These are phyloP conservation scores for Colletotrichum somersetense DNA, from an alignment of 2,329 filamentous ascomycete genomes.

Conservation along the genomic window DNA sequence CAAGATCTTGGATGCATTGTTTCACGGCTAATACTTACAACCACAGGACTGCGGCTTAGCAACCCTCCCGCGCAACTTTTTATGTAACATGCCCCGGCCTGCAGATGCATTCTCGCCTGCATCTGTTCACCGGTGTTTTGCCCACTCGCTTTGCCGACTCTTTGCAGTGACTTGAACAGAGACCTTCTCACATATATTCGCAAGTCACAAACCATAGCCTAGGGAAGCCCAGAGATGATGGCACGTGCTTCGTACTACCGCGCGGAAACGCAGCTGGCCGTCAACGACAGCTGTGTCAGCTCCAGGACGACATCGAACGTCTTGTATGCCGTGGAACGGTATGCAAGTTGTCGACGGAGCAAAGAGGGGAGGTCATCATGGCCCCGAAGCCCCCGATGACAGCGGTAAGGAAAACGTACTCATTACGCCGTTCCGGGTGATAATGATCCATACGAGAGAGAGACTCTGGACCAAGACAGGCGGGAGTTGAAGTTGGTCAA, in stretches of 20 bases:
- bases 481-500: not conserved
- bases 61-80: slow-evolving; percentile 19
- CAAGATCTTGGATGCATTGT: not conserved
- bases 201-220: slow-evolving; percentile 2
- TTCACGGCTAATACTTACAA: slow-evolving; percentile 15
- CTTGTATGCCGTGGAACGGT: not conserved
- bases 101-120: slow-evolving; percentile 25
- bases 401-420: slow-evolving; percentile 5
- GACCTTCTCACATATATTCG: not conserved
- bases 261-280: slow-evolving; percentile 12
- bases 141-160: not conserved
- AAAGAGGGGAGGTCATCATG: not conserved
- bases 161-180: not conserved
- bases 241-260: slow-evolving; percentile 2
- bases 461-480: slow-evolving; percentile 13
- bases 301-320: not conserved
- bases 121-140: slow-evolving; percentile 19
- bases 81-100: slow-evolving; percentile 17
- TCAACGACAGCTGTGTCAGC: not conserved
- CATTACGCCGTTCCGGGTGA: slow-evolving; percentile 14
- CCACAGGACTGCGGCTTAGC: slow-evolving; percentile 12
- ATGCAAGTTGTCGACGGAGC: slow-evolving; percentile 19
- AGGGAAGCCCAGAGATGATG: not conserved
- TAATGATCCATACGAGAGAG: slow-evolving; percentile 1
- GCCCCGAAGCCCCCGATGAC: slow-evolving; percentile 5